Evolutionary conservation across 1,284 basidiomycete species (phyloP), one percentile per base, ranked within the genome.

Genomic region (Meripilus lineatus): DNA sequence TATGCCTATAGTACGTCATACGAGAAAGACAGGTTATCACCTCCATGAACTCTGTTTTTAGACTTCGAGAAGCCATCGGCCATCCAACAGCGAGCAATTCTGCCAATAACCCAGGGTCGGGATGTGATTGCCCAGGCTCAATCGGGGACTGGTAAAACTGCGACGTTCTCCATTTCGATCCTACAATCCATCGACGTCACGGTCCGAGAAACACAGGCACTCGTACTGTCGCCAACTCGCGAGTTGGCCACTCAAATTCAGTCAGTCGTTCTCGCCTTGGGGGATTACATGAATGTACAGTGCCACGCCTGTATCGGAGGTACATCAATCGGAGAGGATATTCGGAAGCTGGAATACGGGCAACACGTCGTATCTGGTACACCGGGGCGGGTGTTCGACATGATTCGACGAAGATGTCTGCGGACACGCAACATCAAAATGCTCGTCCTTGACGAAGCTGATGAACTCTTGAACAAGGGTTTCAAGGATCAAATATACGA

Each of bases 401-500:
- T 99, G 96, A 99, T 99, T 72, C 82, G 94, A 49, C 81, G 96
- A 54, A 79, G 95, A 53, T 89, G 88, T 63, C 75, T 99, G 43
- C 83, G 94, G 44, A 99, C 96, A 40, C 82, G 94, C 53, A 97
- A 98, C 69, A 96, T 99, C 80, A 99, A 99, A 74, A 98, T 99
- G 93, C 82, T 99, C 49, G 86, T 97, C 48, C 84, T 99, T 36
- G 96, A 99, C 65, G 95, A 99, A 69, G 93, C 94, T 35, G 96
- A 99, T 64, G 95, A 99, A 62, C 72, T 99, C 33, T 76, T 99
- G 52, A 96, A 95, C 76, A 93, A 94, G 70, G 96, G 95, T 18
- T 99, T 99, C 85, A 97, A 97, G 70, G 96, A 99, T 66, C 96
- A 99, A 69, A 99, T 99, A 62, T 99, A 99, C 72, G 95, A 99